Percentiles rank a stretch among this genome's conserved stretches.
These are phyloP conservation scores for Forsythia viridissima DNA, from an alignment of 257 asterid species.

Conservation along the genomic window DNA sequence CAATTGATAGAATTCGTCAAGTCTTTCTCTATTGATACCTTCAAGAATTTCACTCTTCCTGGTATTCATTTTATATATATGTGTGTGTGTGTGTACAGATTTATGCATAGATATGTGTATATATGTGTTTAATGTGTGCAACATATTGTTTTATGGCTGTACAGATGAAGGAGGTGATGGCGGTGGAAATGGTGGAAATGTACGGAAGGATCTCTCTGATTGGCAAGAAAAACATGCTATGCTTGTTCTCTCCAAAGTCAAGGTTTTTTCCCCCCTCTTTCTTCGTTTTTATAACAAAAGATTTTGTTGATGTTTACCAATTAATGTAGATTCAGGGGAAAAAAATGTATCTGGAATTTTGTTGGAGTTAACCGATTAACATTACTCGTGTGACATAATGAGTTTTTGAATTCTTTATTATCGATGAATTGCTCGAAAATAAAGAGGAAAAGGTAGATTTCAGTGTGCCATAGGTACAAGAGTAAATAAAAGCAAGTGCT, in stretches of 20 bases:
- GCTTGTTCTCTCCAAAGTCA: slow-evolving; percentile 72
- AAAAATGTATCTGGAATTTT: not conserved
- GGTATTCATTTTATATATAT: slow-evolving; percentile 33
- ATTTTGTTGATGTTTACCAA: slow-evolving; percentile 8
- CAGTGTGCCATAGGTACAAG: not conserved
- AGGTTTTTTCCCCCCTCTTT: slow-evolving; percentile 44
- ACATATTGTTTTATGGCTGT: slow-evolving; percentile 18
- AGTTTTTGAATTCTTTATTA: not conserved
- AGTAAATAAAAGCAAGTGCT: not conserved
- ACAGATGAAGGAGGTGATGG: slow-evolving; percentile 46
- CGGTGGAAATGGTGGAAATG: slow-evolving; percentile 40
- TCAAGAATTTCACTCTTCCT: slow-evolving; percentile 56
- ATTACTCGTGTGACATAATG: not conserved
- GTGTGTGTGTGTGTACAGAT: not conserved
- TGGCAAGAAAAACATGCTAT: slow-evolving; percentile 91
- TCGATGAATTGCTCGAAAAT: not conserved
- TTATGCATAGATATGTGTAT: not conserved
- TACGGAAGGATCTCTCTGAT: slow-evolving; percentile 70
- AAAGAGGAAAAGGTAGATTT: not conserved
- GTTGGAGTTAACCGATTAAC: not conserved
- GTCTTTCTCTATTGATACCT: slow-evolving; percentile 72
- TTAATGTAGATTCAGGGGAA: not conserved
- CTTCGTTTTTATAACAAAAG: not conserved
- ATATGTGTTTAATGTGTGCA: not conserved
- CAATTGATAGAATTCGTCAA: slow-evolving; percentile 62